Evolutionary conservation across 805 yeast species (phyloP), one percentile per base, ranked within the genome.

Genomic region (Hanseniaspora jakobsenii): DNA sequence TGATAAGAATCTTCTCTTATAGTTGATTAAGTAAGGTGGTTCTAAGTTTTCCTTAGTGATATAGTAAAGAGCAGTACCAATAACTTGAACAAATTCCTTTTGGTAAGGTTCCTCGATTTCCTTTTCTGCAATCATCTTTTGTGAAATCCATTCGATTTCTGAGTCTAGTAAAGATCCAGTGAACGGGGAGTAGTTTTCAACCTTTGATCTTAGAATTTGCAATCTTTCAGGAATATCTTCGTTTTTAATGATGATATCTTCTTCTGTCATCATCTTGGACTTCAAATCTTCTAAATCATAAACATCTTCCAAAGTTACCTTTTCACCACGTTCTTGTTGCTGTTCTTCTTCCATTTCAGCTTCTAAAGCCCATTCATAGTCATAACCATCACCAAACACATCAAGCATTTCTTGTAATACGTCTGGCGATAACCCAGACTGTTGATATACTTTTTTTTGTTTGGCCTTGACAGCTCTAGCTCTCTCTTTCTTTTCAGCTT

Each of bases 301-400:
- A 28, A 91, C 94, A 56, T 91, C 95, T 52, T 81, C 78, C 51
- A 91, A 69, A 10, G 81, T 76, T 19, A 58, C 55, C 49, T 65
- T 68, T 23, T 56, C 65, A 24, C 61, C 67, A 8, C 58, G 56
- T 36, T 67, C 77, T n/a, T 66, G 66, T 38, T 68, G 71, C 27
- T 74, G 75, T 22, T 65, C 74, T 39, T 72, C 78, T 52, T 73
- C 79, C 49, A 73, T 77, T 63, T 87, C 95, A 23, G 84, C 91
- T 56, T 85, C 95, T 45, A 91, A 67, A 10, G 98, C 98, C 97
- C 98, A 91, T 47, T 84, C 95, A 62, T 91, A 91, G 57, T 89
- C 96, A 51, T 78, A 86, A 41, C 98, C 98, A 60, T 86, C 93
- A 52, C 98, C 98, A 59, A 91, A 91, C 12, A 91, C 84, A 59